phyloP scores from a whole-genome alignment of 177 flowering plant genomes.

The Tripterygium wilfordii region DNA sequence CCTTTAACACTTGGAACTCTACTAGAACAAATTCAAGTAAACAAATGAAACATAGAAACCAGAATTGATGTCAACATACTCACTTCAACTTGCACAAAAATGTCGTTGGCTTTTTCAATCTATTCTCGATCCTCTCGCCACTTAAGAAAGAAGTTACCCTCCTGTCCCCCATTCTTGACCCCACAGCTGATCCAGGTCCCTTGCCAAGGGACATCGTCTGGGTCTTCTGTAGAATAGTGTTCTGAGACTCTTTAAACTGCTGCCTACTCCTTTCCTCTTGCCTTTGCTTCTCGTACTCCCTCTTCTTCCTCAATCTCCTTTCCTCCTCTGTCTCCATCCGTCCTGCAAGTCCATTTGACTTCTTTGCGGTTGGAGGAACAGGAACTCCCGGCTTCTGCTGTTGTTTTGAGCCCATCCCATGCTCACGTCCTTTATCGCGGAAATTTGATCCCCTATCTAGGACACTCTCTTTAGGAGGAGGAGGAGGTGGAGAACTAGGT shows the following conservation, averaged over 20 bases:
- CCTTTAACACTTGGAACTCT: no score
- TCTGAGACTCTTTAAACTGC: conserved; percentile 64
- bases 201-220: conserved; percentile 54
- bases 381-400: conserved; percentile 46
- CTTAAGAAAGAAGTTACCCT: conserved; percentile 53
- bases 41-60: no score
- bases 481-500: conserved; percentile 36
- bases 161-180: conserved; percentile 69
- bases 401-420: conserved; percentile 29
- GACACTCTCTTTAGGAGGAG: conserved; percentile 34
- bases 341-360: conserved; percentile 39
- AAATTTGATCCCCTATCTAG: no score
- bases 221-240: conserved; percentile 51
- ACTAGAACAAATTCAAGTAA: no score
- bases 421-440: conserved; percentile 16
- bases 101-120: conserved; percentile 91
- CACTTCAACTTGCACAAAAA: conserved; percentile 94
- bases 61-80: conserved; percentile 28
- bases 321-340: conserved; percentile 92
- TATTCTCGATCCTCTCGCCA: conserved; percentile 77
- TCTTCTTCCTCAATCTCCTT: conserved; percentile 79
- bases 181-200: conserved; percentile 65
- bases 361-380: conserved; percentile 25
- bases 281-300: conserved; percentile 79
- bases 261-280: conserved; percentile 74